Conservation (phyloP, 441 rosid genomes). For the Dalechampia spathulata region DNA sequence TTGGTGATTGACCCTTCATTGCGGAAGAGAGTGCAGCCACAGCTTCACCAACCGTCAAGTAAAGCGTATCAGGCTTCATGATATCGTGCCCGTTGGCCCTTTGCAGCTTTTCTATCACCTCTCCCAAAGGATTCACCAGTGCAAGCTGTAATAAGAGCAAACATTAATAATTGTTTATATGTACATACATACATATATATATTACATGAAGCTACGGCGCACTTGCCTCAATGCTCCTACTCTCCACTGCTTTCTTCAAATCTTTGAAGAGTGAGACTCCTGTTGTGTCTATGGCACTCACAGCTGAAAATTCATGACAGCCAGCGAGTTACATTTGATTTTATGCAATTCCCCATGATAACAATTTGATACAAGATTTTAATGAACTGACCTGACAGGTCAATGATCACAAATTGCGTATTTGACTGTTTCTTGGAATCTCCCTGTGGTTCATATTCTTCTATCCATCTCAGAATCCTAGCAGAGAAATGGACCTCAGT, state of each 20-base stretch:
- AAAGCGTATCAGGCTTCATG: slow-evolving; percentile 49
- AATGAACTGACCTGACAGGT: slow-evolving; percentile 49
- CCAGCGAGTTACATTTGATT: not conserved
- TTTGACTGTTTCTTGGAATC: slow-evolving; percentile 38
- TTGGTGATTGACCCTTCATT: slow-evolving; percentile 40
- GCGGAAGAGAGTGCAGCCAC: slow-evolving; percentile 58
- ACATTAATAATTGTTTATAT: no score
- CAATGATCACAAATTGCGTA: slow-evolving; percentile 52
- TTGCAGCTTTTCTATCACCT: slow-evolving; percentile 76
- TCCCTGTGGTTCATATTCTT: slow-evolving; percentile 57
- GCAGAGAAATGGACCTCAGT: not conserved
- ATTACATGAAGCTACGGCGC: no score
- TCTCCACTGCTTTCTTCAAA: slow-evolving; percentile 52
- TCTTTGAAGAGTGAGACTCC: slow-evolving; percentile 70
- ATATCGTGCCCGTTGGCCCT: slow-evolving; percentile 46
- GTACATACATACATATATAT: no score
- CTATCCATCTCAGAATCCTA: slow-evolving; percentile 83
- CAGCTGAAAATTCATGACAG: slow-evolving; percentile 49
- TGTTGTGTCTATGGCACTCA: slow-evolving; percentile 74
- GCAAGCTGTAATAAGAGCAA: slow-evolving; percentile 44
- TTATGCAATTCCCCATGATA: not conserved
- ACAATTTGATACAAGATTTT: not conserved
- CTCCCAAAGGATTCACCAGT: slow-evolving; percentile 84
- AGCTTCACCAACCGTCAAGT: slow-evolving; percentile 80
- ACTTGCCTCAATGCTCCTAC: slow-evolving; percentile 50